Base-by-base conservation (phyloP, 441 rosid species). In the Viola pubescens region DNA sequence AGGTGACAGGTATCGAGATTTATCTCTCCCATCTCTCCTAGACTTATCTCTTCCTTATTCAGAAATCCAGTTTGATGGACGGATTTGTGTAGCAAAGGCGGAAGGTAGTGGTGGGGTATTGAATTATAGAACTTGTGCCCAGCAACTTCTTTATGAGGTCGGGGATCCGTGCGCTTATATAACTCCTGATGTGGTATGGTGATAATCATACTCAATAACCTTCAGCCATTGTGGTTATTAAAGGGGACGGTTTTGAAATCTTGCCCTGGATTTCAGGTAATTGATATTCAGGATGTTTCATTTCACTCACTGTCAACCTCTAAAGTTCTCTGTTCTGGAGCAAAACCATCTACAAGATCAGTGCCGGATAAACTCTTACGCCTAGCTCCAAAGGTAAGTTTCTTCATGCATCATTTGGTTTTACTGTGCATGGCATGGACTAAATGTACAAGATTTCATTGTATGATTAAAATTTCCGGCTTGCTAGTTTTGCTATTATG, bases 81-180 rank as follows among this genome's bases (percentile, higher is more conserved):
- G 72, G 67, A 71, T 83, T 50, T 64, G 58, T 70, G 86, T 91
- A 42, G 81, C 74, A 55, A 91, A 91, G 71, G 82, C 87, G 66
- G 80, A 79, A 62, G 81, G 84, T 59, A 88, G 85, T 62, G 86
- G 92, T 37, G 98, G 98, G 43, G 69, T 84, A 65, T 71, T 91
- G 67, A 83, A 81, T 73, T 72, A 78, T 9, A 69, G 78, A 59
- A 86, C 92, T 58, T 91, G 98, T 54, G 80, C 91, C 48, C 80
- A 91, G 78, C 96, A 91, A 63, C 89, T 91, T 71, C 96, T 91
- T 26, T 91, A 91, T 55, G 98, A 91, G 72, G 68, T 88, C 72
- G 88, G 88, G 60, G 85, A 91, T 82, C 98, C 98, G 55, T 72
- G 77, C 62, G 83, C 96, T 65, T 91, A 88, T 74, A 59, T 91